Evolutionary conservation across 108 stramenopile species (phyloP), one percentile per base, ranked within the genome.

Genomic region (Skeletonema costatum): DNA sequence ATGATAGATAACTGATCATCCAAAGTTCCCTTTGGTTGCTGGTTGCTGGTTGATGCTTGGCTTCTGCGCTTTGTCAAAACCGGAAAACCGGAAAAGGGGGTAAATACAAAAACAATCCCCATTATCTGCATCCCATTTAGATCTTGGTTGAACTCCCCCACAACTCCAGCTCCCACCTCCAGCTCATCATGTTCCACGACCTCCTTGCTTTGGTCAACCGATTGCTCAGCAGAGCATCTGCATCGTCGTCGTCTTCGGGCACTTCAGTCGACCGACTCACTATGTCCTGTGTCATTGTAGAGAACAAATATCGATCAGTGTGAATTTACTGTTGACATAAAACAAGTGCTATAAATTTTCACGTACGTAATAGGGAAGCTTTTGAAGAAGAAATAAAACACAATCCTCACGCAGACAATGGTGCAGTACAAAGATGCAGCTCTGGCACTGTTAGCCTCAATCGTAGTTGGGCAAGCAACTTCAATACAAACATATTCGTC

Each of bases 341-440:
- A 36, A 6, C 8, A 8, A 8, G 6, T 6, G 36, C 36, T 6
- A 0, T 9, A 36, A 36, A 8, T 36, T 6, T 36, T 36, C 36
- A 42, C 10, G 13, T 42, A 42, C 13, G 2, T 12, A 13, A 42
- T 1, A 42, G 2, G 41, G 11, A 12, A 13, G 11, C 41, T 13
- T 12, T 42, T 42, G 11, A 13, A 13, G 2, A 51, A 4, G 19
- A 19, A 19, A 51, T 51, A 51, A 7, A 19, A 51, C 7, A 19
- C 50, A 51, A 51, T 19, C 17, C 53, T 25, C n/a, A 6, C 16
- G 7, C 11, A 56, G 19, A 56, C 2, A 6, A 56, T 56, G 53
- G 53, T 56, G 53, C 53, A 56, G 25, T 56, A 56, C 53, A 56
- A 56, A 56, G 16, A 56, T 56, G 53, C 53, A n/a, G 53, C 5